phyloP scores from a whole-genome alignment of 1,139 yeast genomes.

The Geotrichum citri-aurantii region DNA sequence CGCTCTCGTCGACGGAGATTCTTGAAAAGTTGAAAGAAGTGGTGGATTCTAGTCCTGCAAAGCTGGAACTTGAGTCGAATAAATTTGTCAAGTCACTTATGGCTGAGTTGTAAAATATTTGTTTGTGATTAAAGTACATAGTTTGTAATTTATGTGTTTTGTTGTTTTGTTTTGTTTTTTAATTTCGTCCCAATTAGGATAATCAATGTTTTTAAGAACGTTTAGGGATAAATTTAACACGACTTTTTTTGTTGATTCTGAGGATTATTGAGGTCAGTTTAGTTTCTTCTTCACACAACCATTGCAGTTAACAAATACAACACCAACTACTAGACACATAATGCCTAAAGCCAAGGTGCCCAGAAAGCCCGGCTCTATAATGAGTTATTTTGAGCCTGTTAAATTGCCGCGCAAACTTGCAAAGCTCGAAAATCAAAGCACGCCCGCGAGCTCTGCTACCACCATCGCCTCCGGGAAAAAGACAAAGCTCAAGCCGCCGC shows the following conservation, averaged over 20 bases:
- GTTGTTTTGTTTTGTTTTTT: not conserved
- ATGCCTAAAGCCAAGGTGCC: constrained; percentile 8
- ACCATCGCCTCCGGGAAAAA: not conserved
- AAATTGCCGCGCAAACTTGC: constrained; percentile 6
- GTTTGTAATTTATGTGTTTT: not conserved
- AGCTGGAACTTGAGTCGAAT: constrained; percentile 17
- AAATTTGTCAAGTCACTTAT: constrained; percentile 22
- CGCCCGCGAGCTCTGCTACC: not conserved
- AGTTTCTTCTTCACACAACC: not conserved
- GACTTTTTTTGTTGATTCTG: not conserved
- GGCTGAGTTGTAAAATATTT: constrained; percentile 19
- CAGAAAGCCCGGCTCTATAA: constrained; percentile 3
- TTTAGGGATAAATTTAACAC: not conserved
- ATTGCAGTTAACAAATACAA: not conserved
- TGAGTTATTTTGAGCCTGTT: constrained; percentile 10
- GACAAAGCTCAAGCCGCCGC: not conserved
- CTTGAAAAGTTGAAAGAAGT: constrained; percentile 40
- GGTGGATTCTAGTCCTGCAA: constrained; percentile 18
- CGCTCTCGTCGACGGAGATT: constrained; percentile 39
- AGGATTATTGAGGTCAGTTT: not conserved
- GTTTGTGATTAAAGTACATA: no score
- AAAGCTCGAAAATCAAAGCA: not conserved
- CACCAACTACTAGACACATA: not conserved
- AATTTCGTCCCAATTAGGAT: not conserved
- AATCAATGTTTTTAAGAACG: not conserved